phyloP scores from a whole-genome alignment of 2,329 filamentous ascomycete species.

The Sclerotiophoma versabilis region DNA sequence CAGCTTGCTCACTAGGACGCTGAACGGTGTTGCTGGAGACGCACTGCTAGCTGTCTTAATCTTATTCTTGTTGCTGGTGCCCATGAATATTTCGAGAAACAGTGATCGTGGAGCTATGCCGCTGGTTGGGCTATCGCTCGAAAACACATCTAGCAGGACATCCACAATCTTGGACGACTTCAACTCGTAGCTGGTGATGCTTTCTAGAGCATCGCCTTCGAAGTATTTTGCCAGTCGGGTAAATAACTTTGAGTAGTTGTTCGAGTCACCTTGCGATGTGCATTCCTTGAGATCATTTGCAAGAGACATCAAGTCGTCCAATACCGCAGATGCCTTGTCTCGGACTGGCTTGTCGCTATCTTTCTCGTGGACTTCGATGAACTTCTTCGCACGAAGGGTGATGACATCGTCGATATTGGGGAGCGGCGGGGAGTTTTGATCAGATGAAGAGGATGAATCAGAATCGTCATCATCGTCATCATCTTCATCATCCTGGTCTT shows the following conservation, averaged over 20 bases:
- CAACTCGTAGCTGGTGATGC: slow-evolving; percentile 93
- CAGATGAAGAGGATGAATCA: slow-evolving; percentile 65
- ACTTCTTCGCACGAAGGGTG: slow-evolving; percentile 77
- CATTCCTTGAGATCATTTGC: slow-evolving; percentile 75
- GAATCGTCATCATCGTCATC: slow-evolving; percentile 69
- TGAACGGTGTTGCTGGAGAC: slow-evolving; percentile 83
- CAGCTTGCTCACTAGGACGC: slow-evolving; percentile 88
- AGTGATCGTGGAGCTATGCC: slow-evolving; percentile 72
- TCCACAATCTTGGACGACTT: slow-evolving; percentile 89
- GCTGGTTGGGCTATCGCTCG: slow-evolving; percentile 67
- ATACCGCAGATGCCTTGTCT: slow-evolving; percentile 77
- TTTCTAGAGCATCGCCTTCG: slow-evolving; percentile 85
- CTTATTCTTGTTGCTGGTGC: slow-evolving; percentile 66
- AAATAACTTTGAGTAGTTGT: slow-evolving; percentile 72
- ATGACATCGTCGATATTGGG: slow-evolving; percentile 74
- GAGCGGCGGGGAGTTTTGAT: slow-evolving; percentile 30
- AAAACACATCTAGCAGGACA: slow-evolving; percentile 82
- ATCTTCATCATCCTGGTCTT: slow-evolving; percentile 62
- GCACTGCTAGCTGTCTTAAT: slow-evolving; percentile 70
- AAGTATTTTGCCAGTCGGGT: slow-evolving; percentile 81
- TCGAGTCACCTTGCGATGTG: slow-evolving; percentile 61
- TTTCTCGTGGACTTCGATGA: slow-evolving; percentile 82
- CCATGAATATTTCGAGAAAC: slow-evolving; percentile 94
- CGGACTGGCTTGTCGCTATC: slow-evolving; percentile 77
- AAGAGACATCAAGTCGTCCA: slow-evolving; percentile 74